Evolutionary conservation across 1,284 basidiomycete genomes (phyloP).

Genomic region (Moesziomyces sp.): DNA sequence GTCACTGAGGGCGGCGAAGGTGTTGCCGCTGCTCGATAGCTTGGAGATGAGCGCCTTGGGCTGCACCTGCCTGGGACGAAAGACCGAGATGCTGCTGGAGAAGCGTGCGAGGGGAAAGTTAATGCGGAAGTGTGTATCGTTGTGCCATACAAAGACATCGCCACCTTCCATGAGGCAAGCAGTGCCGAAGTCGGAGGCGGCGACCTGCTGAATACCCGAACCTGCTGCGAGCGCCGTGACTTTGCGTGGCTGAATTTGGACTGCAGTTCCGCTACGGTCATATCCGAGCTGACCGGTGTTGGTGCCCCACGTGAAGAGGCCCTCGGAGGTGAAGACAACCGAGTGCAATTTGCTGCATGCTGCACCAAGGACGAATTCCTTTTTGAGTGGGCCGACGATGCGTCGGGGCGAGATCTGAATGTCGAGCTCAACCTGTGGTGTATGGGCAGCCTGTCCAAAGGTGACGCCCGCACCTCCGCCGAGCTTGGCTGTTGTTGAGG

Average conservation of each 20-base stretch:
- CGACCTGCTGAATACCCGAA: conserved; percentile 62
- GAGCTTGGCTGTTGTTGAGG: conserved; percentile 40
- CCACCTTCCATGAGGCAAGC: conserved; percentile 78
- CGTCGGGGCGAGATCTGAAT: conserved; percentile 82
- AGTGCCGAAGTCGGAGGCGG: conserved; percentile 78
- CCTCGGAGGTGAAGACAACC: conserved; percentile 84
- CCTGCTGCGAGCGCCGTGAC: conserved; percentile 73
- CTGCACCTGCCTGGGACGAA: conserved; percentile 59
- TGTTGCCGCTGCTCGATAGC: conserved; percentile 81
- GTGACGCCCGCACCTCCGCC: conserved; percentile 69
- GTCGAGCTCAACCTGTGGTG: conserved; percentile 50
- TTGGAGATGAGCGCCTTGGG: conserved; percentile 76
- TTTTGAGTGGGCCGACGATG: conserved; percentile 81
- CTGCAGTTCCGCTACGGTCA: conserved; percentile 74
- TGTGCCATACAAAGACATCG: conserved; percentile 86
- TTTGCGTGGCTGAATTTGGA: conserved; percentile 83
- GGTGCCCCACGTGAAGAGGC: conserved; percentile 95
- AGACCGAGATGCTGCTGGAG: conserved; percentile 74
- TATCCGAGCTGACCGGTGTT: conserved; percentile 90
- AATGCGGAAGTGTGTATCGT: conserved; percentile 80
- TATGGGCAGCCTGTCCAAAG: conserved; percentile 27
- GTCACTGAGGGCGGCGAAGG: conserved; percentile 84
- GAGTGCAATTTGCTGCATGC: conserved; percentile 88
- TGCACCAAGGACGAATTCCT: conserved; percentile 81
- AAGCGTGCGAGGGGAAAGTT: conserved; percentile 64